A percentile compares a stretch with the other conserved stretches of the same genome.
phyloP scores from a whole-genome alignment of 1,284 basidiomycete genomes.

The Thelephora terrestris region DNA sequence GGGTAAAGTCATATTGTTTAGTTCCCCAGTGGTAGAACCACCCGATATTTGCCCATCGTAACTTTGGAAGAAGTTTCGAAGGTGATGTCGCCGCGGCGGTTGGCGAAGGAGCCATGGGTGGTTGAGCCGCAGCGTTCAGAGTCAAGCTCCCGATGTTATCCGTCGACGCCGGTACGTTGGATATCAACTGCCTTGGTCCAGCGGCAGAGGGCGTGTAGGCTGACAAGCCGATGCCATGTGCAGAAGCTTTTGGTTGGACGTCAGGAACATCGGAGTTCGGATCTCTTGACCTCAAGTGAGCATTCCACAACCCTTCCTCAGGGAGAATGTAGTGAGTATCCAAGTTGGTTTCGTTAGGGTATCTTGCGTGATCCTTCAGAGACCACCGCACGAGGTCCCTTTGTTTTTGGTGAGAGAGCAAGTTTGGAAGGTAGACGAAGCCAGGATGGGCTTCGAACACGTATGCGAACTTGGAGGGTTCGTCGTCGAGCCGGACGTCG shows the following conservation, averaged over 20 bases:
- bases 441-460: constrained; percentile 29
- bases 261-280: constrained; percentile 21
- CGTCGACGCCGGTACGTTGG: constrained; percentile 51
- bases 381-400: constrained; percentile 58
- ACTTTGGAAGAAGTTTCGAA: constrained; percentile 50
- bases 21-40: constrained; percentile 91
- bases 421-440: constrained; percentile 70
- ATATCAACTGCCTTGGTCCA: constrained; percentile 56
- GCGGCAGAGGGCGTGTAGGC: constrained; percentile 15
- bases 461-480: constrained; percentile 29
- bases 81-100: constrained; percentile 35
- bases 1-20: constrained; percentile 83
- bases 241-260: constrained; percentile 30
- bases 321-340: constrained; percentile 79
- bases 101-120: constrained; percentile 46
- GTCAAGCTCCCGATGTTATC: constrained; percentile 35
- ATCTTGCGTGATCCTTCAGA: constrained; percentile 60
- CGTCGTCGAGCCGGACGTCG: constrained; percentile 19
- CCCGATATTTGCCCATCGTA: constrained; percentile 91
- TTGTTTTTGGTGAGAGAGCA: constrained; percentile 52
- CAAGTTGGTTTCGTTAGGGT: constrained; percentile 81
- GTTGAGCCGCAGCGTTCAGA: constrained; percentile 22
- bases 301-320: constrained; percentile 60
- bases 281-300: constrained; percentile 30
- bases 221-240: constrained; percentile 14